phyloP scores from a whole-genome alignment of 108 stramenopile genomes.

The Pseudonitzschia multiseries region DNA sequence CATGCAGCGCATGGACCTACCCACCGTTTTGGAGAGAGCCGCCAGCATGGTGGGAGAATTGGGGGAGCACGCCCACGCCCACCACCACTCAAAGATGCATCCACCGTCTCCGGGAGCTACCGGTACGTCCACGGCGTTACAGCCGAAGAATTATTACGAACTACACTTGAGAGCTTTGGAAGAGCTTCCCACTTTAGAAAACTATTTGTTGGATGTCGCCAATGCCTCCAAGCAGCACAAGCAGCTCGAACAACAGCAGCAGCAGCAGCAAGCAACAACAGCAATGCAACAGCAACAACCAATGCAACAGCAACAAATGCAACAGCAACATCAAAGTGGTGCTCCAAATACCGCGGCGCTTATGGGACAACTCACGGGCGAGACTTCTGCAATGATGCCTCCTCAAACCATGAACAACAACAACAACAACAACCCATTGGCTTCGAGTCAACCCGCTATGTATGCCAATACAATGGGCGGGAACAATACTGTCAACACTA shows the following conservation, averaged over 20 bases:
- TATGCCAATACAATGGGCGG: too few species aligned
- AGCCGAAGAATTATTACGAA: constrained; percentile 98
- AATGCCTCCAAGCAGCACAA: not conserved
- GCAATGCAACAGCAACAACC: not conserved
- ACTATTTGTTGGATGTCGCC: constrained; percentile 78
- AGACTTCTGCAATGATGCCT: not conserved
- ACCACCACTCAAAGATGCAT: constrained; percentile 44
- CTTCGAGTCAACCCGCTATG: too few species aligned
- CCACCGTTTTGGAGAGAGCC: constrained; percentile 77
- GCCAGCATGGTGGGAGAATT: constrained; percentile 93
- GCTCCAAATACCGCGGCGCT: not conserved
- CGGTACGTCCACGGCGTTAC: constrained; percentile 64
- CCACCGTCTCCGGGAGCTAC: constrained; percentile 33
- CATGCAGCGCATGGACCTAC: constrained; percentile 78
- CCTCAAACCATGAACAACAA: not conserved
- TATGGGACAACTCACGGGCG: not conserved
- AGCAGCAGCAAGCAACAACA: constrained; percentile 8
- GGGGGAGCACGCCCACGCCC: constrained; percentile 74
- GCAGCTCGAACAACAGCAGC: constrained; percentile 12
- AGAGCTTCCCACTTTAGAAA: constrained; percentile 92
- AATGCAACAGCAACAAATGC: not conserved
- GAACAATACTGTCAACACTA: too few species aligned
- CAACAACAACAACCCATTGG: not conserved
- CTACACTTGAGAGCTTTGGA: constrained; percentile 96
- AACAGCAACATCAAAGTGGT: not conserved